Evolutionary conservation across 1,139 yeast species (phyloP).

Genomic region (Komagataea norvegica): DNA sequence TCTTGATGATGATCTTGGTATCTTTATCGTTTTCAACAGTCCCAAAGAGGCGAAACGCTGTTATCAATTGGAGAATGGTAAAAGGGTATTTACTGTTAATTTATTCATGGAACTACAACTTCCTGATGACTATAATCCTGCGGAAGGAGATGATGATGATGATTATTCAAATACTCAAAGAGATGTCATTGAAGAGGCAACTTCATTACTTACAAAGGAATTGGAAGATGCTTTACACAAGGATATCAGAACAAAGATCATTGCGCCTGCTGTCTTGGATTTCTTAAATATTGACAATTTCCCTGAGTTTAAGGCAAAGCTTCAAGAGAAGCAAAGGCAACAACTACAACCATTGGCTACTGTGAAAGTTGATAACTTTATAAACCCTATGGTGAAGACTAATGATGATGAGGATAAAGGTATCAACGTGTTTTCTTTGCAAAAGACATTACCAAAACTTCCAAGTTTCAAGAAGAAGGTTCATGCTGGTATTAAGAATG

Average conservation of each 20-base stretch:
- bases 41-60: conserved; percentile 63
- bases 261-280: conserved; percentile 68
- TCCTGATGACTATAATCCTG: conserved; percentile 9
- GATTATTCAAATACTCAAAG: conserved; percentile 7
- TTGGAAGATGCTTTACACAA: conserved; percentile 58
- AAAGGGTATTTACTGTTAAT: conserved; percentile 43
- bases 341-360: neutral
- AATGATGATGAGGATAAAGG: conserved; percentile 29
- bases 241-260: conserved; percentile 70
- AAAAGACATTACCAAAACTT: conserved; percentile 29
- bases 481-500: neutral
- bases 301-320: conserved; percentile 47
- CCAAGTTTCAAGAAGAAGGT: conserved; percentile 48
- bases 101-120: conserved; percentile 10
- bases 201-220: conserved; percentile 55
- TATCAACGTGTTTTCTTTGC: conserved; percentile 18
- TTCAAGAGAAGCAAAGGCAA: conserved; percentile 14
- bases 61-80: conserved; percentile 62
- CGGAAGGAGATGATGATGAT: conserved; percentile 12
- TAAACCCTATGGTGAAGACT: conserved; percentile 34
- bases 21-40: conserved; percentile 65
- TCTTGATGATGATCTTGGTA: conserved; percentile 58
- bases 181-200: conserved; percentile 50
- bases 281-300: conserved; percentile 56
- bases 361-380: neutral